Evolutionary conservation across 2,329 filamentous ascomycete genomes (phyloP).

Genomic region (Arthrinium phaeospermum): DNA sequence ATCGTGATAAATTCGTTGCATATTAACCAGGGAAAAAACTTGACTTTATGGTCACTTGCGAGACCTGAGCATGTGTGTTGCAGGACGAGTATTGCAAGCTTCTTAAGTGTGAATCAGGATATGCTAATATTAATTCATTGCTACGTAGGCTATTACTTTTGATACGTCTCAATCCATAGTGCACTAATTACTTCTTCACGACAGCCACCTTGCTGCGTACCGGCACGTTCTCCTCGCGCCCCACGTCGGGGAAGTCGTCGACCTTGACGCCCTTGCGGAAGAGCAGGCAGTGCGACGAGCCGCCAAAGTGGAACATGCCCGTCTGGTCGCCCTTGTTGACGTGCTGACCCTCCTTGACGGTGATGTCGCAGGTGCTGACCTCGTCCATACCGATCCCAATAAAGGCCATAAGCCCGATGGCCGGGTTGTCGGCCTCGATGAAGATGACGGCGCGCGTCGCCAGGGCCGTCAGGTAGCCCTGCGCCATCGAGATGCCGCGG

Average conservation of each 20-base stretch:
- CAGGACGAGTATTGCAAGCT: too few species aligned
- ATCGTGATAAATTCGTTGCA: background rate
- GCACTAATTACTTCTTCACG: background rate
- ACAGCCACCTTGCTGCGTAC: constrained; percentile 14
- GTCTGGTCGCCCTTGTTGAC: constrained; percentile 73
- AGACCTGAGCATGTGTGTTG: too few species aligned
- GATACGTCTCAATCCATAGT: background rate
- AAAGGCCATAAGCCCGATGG: constrained; percentile 72
- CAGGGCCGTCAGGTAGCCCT: constrained; percentile 71
- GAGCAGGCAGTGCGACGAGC: constrained; percentile 71
- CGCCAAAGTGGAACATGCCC: constrained; percentile 85
- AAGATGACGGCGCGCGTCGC: constrained; percentile 74
- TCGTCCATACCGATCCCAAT: constrained; percentile 79
- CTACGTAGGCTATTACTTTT: background rate
- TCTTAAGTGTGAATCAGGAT: too few species aligned
- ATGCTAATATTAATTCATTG: too few species aligned
- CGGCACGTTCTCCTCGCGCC: constrained; percentile 14
- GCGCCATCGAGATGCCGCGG: constrained; percentile 50
- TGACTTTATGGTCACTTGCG: too few species aligned
- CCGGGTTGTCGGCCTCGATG: constrained; percentile 70
- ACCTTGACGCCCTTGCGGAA: constrained; percentile 46
- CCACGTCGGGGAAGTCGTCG: constrained; percentile 16
- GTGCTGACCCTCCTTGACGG: constrained; percentile 67
- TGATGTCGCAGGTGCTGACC: constrained; percentile 75
- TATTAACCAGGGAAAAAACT: too few species aligned